These are phyloP conservation scores for Colletotrichum noveboracense DNA, from an alignment of 2,329 filamentous ascomycete species.

Conservation along the genomic window DNA sequence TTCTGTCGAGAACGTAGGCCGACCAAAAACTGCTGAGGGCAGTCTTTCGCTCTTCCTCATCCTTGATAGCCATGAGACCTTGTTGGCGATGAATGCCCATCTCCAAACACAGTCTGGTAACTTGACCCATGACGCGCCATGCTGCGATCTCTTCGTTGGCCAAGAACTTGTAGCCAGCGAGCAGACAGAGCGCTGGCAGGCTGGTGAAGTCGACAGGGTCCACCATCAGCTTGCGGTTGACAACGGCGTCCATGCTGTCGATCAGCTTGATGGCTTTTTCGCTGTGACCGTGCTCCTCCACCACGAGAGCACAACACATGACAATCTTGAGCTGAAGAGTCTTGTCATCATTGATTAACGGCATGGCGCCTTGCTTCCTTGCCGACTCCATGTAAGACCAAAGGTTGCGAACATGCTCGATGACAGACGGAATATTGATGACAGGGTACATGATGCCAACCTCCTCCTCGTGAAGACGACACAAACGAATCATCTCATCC, in stretches of 20 bases:
- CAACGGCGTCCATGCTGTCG: conserved; percentile 73
- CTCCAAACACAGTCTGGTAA: conserved; percentile 79
- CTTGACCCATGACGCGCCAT: conserved; percentile 86
- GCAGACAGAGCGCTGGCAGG: conserved; percentile 56
- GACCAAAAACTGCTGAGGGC: conserved; percentile 84
- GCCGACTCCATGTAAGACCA: conserved; percentile 72
- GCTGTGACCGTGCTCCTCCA: conserved; percentile 82
- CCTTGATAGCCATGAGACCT: conserved; percentile 71
- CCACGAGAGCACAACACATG: conserved; percentile 76
- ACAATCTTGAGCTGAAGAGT: conserved; percentile 82
- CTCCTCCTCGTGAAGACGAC: conserved; percentile 85
- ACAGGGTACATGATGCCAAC: conserved; percentile 93
- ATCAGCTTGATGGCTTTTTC: conserved; percentile 76
- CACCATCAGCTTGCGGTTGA: conserved; percentile 69
- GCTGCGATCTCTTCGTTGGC: conserved; percentile 84
- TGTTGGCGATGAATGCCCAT: conserved; percentile 83
- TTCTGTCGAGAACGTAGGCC: conserved; percentile 81
- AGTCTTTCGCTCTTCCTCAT: conserved; percentile 70
- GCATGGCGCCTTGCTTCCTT: conserved; percentile 36
- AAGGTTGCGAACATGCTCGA: conserved; percentile 72
- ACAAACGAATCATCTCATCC: conserved; percentile 81
- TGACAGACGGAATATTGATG: conserved; percentile 74
- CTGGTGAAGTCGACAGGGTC: conserved; percentile 52
- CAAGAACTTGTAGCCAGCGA: conserved; percentile 78
- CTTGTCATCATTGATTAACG: conserved; percentile 52